Evolutionary conservation across 106 monocot genomes (phyloP).

Genomic region (Dactylorhiza incarnata): DNA sequence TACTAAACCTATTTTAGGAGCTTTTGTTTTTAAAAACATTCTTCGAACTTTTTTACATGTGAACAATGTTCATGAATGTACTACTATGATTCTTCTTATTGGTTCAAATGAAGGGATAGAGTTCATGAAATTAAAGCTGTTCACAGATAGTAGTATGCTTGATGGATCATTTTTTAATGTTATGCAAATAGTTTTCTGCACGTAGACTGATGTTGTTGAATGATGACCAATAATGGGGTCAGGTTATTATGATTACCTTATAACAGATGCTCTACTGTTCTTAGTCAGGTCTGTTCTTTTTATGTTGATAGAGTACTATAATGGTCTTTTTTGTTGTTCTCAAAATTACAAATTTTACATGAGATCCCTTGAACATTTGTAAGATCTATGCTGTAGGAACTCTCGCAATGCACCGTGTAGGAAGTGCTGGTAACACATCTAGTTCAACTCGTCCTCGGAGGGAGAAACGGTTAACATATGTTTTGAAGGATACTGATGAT

Average conservation of each 20-base stretch:
- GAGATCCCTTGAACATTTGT: not conserved
- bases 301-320: not conserved
- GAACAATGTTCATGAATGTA: not conserved
- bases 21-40: not conserved
- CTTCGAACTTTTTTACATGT: not conserved
- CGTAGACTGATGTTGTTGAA: not conserved
- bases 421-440: constrained; percentile 68
- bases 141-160: not conserved
- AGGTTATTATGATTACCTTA: constrained; percentile 1
- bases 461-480: constrained; percentile 92
- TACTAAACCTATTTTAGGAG: not conserved
- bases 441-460: constrained; percentile 83
- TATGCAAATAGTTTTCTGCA: not conserved
- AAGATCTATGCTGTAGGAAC: constrained; percentile 14
- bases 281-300: not conserved
- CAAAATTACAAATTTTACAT: not conserved
- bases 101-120: not conserved
- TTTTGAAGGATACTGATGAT: constrained; percentile 85
- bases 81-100: not conserved
- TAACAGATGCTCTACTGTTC: not conserved
- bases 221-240: not conserved
- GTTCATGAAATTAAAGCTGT: not conserved
- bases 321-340: not conserved
- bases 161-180: not conserved
- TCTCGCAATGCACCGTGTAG: constrained; percentile 83